These are phyloP conservation scores for Saccharum hybrid DNA, from an alignment of 202 grass and related monocot genomes.

Conservation along the genomic window DNA sequence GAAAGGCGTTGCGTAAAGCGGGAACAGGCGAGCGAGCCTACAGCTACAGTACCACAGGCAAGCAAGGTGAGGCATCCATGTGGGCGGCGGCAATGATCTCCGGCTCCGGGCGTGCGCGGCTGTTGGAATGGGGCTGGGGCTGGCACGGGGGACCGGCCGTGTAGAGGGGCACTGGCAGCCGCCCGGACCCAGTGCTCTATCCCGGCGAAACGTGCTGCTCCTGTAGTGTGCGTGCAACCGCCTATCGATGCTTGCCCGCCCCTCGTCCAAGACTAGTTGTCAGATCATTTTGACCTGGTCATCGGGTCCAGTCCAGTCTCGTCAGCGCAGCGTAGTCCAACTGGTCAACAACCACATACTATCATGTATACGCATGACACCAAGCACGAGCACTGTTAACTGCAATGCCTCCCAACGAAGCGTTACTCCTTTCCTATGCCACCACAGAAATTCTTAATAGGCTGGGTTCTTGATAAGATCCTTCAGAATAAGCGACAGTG, in stretches of 20 bases:
- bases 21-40: background rate
- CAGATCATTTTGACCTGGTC: background rate
- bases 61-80: conserved; percentile 27
- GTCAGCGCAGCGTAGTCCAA: background rate
- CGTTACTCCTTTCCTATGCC: background rate
- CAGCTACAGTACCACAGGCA: background rate
- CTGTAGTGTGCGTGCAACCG: background rate
- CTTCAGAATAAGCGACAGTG: background rate
- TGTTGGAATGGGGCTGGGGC: background rate
- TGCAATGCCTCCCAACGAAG: background rate
- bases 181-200: background rate
- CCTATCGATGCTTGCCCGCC: background rate
- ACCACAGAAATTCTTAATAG: background rate
- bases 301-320: background rate
- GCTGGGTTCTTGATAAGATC: conserved; percentile 18
- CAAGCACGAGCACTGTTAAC: background rate
- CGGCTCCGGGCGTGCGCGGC: conserved; percentile 7
- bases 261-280: background rate
- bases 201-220: background rate
- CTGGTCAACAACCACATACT: conserved; percentile 3
- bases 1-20: background rate
- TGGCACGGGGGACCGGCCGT: background rate
- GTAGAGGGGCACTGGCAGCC: background rate
- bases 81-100: conserved; percentile 5
- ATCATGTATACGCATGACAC: background rate